Evolutionary conservation across 345 rosid species (phyloP).

Genomic region (Salix brachista): DNA sequence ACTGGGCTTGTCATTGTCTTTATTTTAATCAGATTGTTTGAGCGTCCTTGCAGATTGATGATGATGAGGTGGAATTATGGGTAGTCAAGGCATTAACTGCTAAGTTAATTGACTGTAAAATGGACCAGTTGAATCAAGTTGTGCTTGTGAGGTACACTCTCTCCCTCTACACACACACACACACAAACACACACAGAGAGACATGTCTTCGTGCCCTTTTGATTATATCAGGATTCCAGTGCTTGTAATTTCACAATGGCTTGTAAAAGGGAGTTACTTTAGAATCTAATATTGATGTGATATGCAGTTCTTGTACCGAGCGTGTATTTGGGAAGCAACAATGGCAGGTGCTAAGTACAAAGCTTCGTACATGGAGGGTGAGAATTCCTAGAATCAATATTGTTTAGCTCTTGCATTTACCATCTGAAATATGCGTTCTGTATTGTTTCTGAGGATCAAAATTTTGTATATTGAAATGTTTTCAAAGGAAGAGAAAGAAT

Average conservation of each 20-base stretch:
- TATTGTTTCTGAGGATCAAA: neutral
- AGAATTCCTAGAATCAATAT: neutral
- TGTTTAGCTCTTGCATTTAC: neutral
- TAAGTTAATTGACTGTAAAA: constrained; percentile 71
- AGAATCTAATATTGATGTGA: constrained; percentile 9
- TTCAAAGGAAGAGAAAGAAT: neutral
- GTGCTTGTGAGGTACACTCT: constrained; percentile 62
- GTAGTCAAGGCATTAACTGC: constrained; percentile 82
- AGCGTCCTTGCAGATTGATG: constrained; percentile 47
- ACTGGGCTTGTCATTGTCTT: neutral
- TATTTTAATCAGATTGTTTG: constrained; percentile 4
- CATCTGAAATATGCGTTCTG: neutral
- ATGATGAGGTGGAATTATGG: constrained; percentile 85
- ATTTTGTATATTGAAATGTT: neutral
- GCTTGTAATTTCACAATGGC: neutral
- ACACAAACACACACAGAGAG: neutral
- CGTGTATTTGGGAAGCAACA: constrained; percentile 69
- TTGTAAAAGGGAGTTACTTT: neutral
- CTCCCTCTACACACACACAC: neutral
- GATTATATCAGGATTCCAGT: neutral
- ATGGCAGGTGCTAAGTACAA: constrained; percentile 64
- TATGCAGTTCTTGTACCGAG: constrained; percentile 62
- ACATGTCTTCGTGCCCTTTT: neutral
- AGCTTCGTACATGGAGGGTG: constrained; percentile 81
- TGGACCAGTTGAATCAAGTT: constrained; percentile 90